Evolutionary conservation across 2,329 filamentous ascomycete genomes (phyloP), one percentile per base, ranked within the genome.

Genomic region (Alternaria solani): DNA sequence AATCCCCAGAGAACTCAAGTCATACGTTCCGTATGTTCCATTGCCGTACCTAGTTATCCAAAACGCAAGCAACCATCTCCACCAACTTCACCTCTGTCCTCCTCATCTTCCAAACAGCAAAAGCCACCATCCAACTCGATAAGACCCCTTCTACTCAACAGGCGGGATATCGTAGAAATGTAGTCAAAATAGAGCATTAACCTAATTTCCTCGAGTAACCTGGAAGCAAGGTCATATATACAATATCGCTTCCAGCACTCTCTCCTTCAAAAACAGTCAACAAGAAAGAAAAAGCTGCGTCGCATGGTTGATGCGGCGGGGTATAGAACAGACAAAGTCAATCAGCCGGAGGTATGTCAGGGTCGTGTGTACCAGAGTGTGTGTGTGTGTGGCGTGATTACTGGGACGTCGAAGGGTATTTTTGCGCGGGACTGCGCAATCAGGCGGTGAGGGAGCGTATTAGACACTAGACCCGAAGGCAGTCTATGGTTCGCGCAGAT

Each of bases 261-360:
- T 46, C 57, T 59, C 57, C 14, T 42, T 48, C 20, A 16, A 48
- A 32, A 48, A 58, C 55, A 58, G 38, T 44, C 46, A 49, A 55
- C 14, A 55, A 59, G 30, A 44, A 54, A 59, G 39, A 63, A 49
- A 39, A 51, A 11, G 56, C 26, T 52, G 54, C 53, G 52, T 55
- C 59, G 51, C 64, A 52, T 38, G 41, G 12, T 18, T 30, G 36
- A 57, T 62, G 57, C 62, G 61, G 57, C 60, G 46, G 68, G 68
- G 57, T 72, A 72, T 72, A 72, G 68, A 72, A 68, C 69, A 62
- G 55, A 54, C 54, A 53, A 62, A 49, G 52, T 61, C 57, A 57
- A 63, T 61, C 59, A 59, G 64, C 62, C 57, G 44, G 55, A 38
- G 46, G 46, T 49, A 36, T 30, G 20, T 38, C 46, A 26, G 46